Base-by-base conservation (phyloP, 2,329 filamentous ascomycete genomes). In the Fusarium algeriense region DNA sequence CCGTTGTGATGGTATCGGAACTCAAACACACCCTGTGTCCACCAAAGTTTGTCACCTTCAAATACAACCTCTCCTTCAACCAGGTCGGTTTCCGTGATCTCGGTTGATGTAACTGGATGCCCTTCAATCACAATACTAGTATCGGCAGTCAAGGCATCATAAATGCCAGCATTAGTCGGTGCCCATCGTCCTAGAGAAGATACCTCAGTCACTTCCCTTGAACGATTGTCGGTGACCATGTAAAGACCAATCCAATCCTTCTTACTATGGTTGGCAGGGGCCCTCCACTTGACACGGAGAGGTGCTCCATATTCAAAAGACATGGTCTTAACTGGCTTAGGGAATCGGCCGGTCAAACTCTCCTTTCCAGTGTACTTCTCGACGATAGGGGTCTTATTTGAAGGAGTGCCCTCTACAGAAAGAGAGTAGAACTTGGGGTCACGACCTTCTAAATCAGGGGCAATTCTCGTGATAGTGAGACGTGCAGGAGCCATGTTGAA, bases 161-260 rank as follows among this genome's bases (percentile, higher is more conserved):
- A 98, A 60, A 89, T 87, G 23, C 92, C 92, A 6, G 88, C 85
- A 67, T 91, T 93, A 0, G 93, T 95, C 2, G 95, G 92, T 37
- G 94, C 86, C 96, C 96, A 99, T 62, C 96, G 90, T 40, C 95
- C 95, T 60, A 95, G 90, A 3, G 94, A 97, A 7, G 93, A 90
- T 13, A 98, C 89, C 56, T 93, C 91, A 4, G 96, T 97, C 17
- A 91, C 85, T 41, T 97, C 93, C 43, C 95, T 90, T 11, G 93
- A 96, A 10, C 90, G 89, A 78, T 98, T 99, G 81, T 98, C 95
- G 6, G 94, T 94, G 5, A 99, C 94, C 89, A 95, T 94, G 84
- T 98, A 99, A 9, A 99, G 86, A 7, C 95, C 95, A 57, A 99
- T 91, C 96, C 96, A 99, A 80, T 99, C 96, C 76, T 92, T 92